Evolutionary conservation across 148 eudicot species (phyloP).

Genomic region (Chenopodium formosanum): DNA sequence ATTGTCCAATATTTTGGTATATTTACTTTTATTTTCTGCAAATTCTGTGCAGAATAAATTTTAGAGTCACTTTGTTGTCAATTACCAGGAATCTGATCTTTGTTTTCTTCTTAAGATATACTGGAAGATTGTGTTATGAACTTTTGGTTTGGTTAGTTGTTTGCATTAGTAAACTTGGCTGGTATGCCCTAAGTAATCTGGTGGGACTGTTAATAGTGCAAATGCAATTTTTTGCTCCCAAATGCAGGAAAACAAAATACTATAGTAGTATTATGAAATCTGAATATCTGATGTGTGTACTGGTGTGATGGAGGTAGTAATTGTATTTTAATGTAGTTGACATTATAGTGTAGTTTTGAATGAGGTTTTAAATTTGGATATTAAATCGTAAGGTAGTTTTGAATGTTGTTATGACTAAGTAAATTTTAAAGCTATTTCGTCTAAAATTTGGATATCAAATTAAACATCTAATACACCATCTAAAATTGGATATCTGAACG

Average conservation of each 20-base stretch:
- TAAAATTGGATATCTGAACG: too few relatives aligned
- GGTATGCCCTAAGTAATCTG: not conserved
- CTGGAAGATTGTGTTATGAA: not conserved
- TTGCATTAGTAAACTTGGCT: not conserved
- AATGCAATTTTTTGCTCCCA: not conserved
- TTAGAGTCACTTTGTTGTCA: not conserved
- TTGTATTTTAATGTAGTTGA: too few relatives aligned
- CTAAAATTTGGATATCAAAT: too few relatives aligned
- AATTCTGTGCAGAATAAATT: not conserved
- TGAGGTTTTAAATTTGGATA: too few relatives aligned
- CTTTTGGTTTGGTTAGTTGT: not conserved
- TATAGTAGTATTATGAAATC: too few relatives aligned
- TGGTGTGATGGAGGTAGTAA: too few relatives aligned
- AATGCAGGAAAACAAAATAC: not conserved
- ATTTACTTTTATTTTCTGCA: not conserved
- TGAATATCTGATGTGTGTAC: not conserved
- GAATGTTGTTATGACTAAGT: too few relatives aligned
- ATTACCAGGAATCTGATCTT: not conserved
- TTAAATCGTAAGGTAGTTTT: too few relatives aligned
- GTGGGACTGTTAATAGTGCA: not conserved
- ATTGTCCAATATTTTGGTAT: constrained; percentile 7
- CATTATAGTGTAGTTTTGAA: too few relatives aligned
- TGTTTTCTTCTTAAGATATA: not conserved
- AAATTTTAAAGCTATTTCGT: too few relatives aligned
- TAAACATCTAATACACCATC: too few relatives aligned